Percentiles rank a stretch among this genome's conserved stretches.
These are phyloP conservation scores for Apophysomyces ossiformis DNA, from an alignment of 371 early-diverging fungal species.

Conservation along the genomic window DNA sequence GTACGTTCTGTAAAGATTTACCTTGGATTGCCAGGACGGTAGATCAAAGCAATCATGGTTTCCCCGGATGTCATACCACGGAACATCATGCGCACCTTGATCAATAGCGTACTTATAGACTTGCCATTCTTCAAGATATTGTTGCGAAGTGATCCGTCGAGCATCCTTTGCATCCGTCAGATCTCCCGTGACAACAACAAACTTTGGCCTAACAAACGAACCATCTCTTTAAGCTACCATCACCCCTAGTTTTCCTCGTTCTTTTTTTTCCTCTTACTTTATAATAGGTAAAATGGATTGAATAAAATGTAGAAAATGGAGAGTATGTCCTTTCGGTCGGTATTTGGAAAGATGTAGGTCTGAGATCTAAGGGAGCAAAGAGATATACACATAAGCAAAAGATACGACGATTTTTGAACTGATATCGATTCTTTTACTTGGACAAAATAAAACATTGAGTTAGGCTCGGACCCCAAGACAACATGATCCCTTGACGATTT, in stretches of 20 bases:
- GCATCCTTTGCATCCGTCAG: constrained; percentile 88
- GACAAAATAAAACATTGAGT: constrained; percentile 66
- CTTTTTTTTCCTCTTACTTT: constrained; percentile 27
- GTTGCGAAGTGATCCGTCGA: constrained; percentile 65
- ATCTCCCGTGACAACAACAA: constrained; percentile 79
- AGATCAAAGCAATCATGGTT: constrained; percentile 90
- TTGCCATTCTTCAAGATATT: constrained; percentile 85
- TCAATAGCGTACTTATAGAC: constrained; percentile 71
- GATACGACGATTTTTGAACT: background rate
- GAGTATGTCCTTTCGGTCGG: constrained; percentile 65
- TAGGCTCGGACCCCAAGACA: constrained; percentile 28
- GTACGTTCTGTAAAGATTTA: constrained; percentile 68
- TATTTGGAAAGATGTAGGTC: constrained; percentile 86
- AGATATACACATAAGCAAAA: too few species aligned
- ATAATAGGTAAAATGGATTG: constrained; percentile 70
- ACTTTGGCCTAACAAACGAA: constrained; percentile 51
- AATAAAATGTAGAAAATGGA: constrained; percentile 79
- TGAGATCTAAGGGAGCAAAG: constrained; percentile 61
- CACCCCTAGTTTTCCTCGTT: background rate
- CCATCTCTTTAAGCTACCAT: background rate
- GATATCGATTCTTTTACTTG: constrained; percentile 46
- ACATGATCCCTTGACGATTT: constrained; percentile 16
- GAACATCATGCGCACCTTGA: constrained; percentile 40
- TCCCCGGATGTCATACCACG: constrained; percentile 87
- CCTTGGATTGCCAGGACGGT: constrained; percentile 60